Evolutionary conservation across 2,329 filamentous ascomycete genomes (phyloP).

Genomic region (Davidsoniella virescens): DNA sequence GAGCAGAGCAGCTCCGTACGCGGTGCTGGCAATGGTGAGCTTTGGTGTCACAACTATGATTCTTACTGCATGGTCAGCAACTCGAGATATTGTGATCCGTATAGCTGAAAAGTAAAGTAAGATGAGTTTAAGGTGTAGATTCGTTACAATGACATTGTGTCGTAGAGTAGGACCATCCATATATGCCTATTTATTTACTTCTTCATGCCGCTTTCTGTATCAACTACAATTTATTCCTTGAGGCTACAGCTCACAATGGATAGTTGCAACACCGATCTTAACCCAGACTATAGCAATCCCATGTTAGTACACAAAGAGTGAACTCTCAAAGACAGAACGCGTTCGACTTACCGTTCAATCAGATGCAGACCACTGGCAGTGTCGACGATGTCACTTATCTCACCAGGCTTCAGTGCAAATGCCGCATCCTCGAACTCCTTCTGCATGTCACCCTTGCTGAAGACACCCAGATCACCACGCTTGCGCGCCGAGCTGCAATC

Average conservation of each 20-base stretch:
- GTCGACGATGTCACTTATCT: slow-evolving; percentile 76
- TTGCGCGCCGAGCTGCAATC: slow-evolving; percentile 94
- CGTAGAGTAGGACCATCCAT: too few relatives aligned
- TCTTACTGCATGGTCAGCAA: slow-evolving; percentile 23
- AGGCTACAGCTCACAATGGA: too few relatives aligned
- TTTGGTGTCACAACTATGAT: slow-evolving; percentile 40
- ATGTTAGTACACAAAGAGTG: background rate
- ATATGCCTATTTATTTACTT: background rate
- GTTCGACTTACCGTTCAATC: slow-evolving; percentile 61
- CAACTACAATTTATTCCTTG: too few relatives aligned
- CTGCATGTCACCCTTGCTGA: slow-evolving; percentile 92
- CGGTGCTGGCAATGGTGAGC: slow-evolving; percentile 39
- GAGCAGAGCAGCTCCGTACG: slow-evolving; percentile 37
- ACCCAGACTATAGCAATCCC: background rate
- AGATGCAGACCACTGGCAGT: slow-evolving; percentile 89
- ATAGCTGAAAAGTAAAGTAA: background rate
- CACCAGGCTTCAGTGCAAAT: slow-evolving; percentile 72
- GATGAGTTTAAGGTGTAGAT: too few relatives aligned
- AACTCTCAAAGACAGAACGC: background rate
- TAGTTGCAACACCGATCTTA: background rate
- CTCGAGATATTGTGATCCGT: background rate
- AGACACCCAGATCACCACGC: slow-evolving; percentile 86
- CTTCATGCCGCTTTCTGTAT: background rate
- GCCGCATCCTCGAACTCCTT: slow-evolving; percentile 95
- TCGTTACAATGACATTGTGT: too few relatives aligned